Conservation (phyloP, 2,329 filamentous ascomycete species). For the Neonectria coccinea region DNA sequence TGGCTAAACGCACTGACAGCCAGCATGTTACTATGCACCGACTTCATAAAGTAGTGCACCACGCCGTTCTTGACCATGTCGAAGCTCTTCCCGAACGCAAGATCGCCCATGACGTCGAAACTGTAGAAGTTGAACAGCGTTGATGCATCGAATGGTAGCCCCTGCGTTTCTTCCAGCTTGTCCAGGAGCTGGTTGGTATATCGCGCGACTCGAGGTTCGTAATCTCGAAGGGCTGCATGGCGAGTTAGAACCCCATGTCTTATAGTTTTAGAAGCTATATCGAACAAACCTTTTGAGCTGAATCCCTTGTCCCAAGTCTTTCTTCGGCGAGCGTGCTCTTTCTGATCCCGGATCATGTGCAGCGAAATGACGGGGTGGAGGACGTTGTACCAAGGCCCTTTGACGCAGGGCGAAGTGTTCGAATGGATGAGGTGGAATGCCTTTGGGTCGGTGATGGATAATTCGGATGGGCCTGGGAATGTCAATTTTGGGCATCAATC, state of each 20-base stretch:
- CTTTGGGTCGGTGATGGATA: constrained; percentile 31
- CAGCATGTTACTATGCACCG: constrained; percentile 20
- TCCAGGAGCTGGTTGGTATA: constrained; percentile 26
- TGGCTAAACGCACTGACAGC: constrained; percentile 23
- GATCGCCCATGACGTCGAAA: constrained; percentile 56
- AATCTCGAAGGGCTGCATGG: constrained; percentile 22
- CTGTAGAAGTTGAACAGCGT: constrained; percentile 52
- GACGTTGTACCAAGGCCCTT: constrained; percentile 33
- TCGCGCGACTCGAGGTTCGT: constrained; percentile 21
- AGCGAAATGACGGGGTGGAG: constrained; percentile 24
- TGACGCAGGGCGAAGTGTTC: constrained; percentile 10
- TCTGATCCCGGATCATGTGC: constrained; percentile 8
- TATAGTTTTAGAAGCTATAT: no score
- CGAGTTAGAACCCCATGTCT: not conserved
- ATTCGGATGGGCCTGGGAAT: constrained; percentile 16
- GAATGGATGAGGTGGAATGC: constrained; percentile 31
- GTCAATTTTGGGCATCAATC: not conserved
- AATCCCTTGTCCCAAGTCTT: constrained; percentile 36
- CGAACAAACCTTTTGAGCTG: constrained; percentile 28
- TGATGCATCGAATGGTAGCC: constrained; percentile 41
- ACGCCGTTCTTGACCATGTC: constrained; percentile 45
- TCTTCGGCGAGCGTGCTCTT: constrained; percentile 27
- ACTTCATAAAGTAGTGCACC: constrained; percentile 23
- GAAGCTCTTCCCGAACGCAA: constrained; percentile 53
- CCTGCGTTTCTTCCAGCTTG: constrained; percentile 21